These are phyloP conservation scores for Hypomontagnella submonticulosa DNA, from an alignment of 495 filamentous ascomycete species.

Conservation along the genomic window DNA sequence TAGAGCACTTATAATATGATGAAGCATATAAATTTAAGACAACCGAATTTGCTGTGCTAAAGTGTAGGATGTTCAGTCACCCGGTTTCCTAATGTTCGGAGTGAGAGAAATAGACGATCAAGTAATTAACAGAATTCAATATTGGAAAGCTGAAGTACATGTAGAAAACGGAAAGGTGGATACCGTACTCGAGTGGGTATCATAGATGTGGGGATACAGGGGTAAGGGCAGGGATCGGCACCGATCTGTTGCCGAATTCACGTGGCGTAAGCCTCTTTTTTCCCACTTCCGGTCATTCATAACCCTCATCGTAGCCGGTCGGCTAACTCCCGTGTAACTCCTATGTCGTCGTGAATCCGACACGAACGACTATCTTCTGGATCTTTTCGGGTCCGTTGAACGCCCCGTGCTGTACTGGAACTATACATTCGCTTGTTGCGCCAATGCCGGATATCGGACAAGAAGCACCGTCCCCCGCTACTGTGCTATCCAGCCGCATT, in stretches of 20 bases:
- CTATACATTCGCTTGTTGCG: constrained; percentile 12
- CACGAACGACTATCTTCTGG: too few species aligned
- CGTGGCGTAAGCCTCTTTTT: constrained; percentile 31
- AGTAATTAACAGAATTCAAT: too few species aligned
- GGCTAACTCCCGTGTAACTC: constrained; percentile 26
- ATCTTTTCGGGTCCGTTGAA: constrained; percentile 21
- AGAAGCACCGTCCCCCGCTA: constrained; percentile 36
- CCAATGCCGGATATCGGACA: constrained; percentile 44
- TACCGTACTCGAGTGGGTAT: too few species aligned
- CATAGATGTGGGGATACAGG: neutral
- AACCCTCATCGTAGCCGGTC: constrained; percentile 26
- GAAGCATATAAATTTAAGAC: too few species aligned
- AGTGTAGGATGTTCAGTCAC: too few species aligned
- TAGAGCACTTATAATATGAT: too few species aligned
- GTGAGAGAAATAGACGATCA: too few species aligned
- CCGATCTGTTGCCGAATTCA: constrained; percentile 34
- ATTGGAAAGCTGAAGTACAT: too few species aligned
- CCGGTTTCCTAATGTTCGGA: too few species aligned
- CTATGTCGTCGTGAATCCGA: too few species aligned
- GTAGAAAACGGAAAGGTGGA: too few species aligned
- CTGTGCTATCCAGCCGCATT: constrained; percentile 42
- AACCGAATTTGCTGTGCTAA: too few species aligned
- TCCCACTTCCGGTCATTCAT: constrained; percentile 1
- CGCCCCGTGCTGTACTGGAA: neutral
- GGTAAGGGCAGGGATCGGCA: constrained; percentile 29